phyloP scores from a whole-genome alignment of 2,329 filamentous ascomycete species.

The Coniochaeta sp. region DNA sequence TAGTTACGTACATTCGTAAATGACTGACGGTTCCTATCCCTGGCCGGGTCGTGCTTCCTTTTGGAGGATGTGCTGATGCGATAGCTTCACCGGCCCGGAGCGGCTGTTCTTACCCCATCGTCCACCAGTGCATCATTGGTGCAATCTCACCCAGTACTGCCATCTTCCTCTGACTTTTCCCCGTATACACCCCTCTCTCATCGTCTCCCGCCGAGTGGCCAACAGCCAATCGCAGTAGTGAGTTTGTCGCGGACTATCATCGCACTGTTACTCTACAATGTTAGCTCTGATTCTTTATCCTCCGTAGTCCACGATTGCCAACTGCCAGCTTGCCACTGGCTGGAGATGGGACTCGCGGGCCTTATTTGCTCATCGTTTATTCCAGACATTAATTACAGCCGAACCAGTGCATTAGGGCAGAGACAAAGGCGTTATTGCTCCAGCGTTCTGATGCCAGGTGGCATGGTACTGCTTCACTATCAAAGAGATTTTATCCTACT shows the following conservation, averaged over 20 bases:
- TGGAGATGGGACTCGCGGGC: background rate
- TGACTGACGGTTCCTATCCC: background rate
- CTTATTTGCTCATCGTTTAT: background rate
- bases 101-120: slow-evolving; percentile 11
- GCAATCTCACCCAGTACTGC: background rate
- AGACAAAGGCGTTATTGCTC: background rate
- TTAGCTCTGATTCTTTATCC: background rate
- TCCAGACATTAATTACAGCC: background rate
- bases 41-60: background rate
- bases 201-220: background rate
- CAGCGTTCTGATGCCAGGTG: background rate
- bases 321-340: background rate
- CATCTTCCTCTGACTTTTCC: background rate
- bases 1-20: background rate
- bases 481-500: background rate
- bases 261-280: background rate
- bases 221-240: background rate
- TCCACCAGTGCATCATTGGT: background rate
- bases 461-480: background rate
- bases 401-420: background rate
- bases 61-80: background rate
- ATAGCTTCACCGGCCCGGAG: slow-evolving; percentile 12
- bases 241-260: slow-evolving; percentile 1
- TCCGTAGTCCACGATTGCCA: background rate
- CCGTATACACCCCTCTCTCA: too few relatives aligned